These are phyloP conservation scores for Epithele typhae DNA, from an alignment of 768 basidiomycete species.

Conservation along the genomic window DNA sequence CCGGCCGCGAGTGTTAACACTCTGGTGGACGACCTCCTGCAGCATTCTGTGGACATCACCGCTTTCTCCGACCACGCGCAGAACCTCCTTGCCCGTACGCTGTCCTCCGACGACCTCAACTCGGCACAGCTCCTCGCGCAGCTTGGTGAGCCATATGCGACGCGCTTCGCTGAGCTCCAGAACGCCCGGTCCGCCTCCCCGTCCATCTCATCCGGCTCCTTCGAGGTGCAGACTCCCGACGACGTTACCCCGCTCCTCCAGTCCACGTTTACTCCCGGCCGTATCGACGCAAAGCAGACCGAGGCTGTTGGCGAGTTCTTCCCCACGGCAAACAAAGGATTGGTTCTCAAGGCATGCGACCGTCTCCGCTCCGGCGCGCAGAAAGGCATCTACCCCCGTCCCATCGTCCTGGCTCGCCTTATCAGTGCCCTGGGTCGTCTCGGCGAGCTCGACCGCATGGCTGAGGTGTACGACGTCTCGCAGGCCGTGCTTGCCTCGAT, in stretches of 20 bases:
- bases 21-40: slow-evolving; percentile 8
- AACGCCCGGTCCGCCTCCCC: slow-evolving; percentile 3
- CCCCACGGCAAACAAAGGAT: slow-evolving; percentile 4
- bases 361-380: slow-evolving; percentile 44
- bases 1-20: slow-evolving; percentile 8
- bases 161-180: slow-evolving; percentile 10
- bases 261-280: slow-evolving; percentile 4
- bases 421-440: slow-evolving; percentile 67
- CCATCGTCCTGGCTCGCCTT: slow-evolving; percentile 51
- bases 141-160: slow-evolving; percentile 12
- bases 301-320: slow-evolving; percentile 28
- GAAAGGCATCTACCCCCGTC: slow-evolving; percentile 44
- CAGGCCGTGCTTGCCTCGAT: slow-evolving; percentile 54
- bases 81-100: slow-evolving; percentile 9
- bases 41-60: slow-evolving; percentile 15
- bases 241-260: slow-evolving; percentile 4
- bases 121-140: slow-evolving; percentile 11
- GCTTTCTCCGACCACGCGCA: slow-evolving; percentile 11
- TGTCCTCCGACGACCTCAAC: slow-evolving; percentile 11
- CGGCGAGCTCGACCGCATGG: slow-evolving; percentile 56
- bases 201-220: slow-evolving; percentile 3
- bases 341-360: slow-evolving; percentile 39
- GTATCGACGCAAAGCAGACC: slow-evolving; percentile 26
- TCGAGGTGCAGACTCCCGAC: slow-evolving; percentile 3
- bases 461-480: slow-evolving; percentile 60